Conservation (phyloP, 179 eudicot species). For the Nepenthes alata region DNA sequence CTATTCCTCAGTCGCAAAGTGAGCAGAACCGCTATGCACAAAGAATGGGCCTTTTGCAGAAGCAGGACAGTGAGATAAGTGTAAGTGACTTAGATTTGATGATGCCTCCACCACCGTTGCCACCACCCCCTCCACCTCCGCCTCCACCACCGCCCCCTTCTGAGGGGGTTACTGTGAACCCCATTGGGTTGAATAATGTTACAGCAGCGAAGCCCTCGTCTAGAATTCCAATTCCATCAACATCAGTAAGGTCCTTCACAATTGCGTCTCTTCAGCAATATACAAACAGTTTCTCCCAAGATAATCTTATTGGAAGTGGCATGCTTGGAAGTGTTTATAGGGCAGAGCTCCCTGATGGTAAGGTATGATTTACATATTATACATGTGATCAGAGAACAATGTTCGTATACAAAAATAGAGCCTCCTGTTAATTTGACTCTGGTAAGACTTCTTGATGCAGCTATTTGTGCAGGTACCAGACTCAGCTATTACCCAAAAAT, state of each 20-base stretch:
- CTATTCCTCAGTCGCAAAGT: conserved; percentile 29
- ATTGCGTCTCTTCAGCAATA: conserved; percentile 91
- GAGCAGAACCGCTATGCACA: conserved; percentile 32
- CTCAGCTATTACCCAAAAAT: too few relatives aligned
- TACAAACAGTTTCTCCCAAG: conserved; percentile 94
- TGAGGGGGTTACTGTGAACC: conserved; percentile 46
- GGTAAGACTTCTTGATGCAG: too few relatives aligned
- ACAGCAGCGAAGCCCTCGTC: conserved; percentile 20
- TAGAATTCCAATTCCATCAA: conserved; percentile 34
- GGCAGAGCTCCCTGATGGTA: conserved; percentile 72
- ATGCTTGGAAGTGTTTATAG: conserved; percentile 92
- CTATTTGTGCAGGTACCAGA: too few relatives aligned
- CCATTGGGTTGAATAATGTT: conserved; percentile 32
- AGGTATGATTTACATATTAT: conserved; percentile 29
- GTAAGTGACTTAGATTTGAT: conserved; percentile 62
- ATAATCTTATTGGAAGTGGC: conserved; percentile 77
- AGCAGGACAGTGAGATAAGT: conserved; percentile 41
- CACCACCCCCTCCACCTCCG: conserved; percentile 23
- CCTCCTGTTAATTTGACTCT: too few relatives aligned
- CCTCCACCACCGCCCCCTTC: conserved; percentile 33
- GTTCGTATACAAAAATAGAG: too few relatives aligned
- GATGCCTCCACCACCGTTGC: conserved; percentile 40
- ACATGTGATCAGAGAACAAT: too few relatives aligned
- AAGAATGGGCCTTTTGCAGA: conserved; percentile 33
- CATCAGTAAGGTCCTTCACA: conserved; percentile 63